Percentiles rank a stretch among this genome's conserved stretches.
Conservation (phyloP, 305 asterid genomes). For the Solanum hybrid region DNA sequence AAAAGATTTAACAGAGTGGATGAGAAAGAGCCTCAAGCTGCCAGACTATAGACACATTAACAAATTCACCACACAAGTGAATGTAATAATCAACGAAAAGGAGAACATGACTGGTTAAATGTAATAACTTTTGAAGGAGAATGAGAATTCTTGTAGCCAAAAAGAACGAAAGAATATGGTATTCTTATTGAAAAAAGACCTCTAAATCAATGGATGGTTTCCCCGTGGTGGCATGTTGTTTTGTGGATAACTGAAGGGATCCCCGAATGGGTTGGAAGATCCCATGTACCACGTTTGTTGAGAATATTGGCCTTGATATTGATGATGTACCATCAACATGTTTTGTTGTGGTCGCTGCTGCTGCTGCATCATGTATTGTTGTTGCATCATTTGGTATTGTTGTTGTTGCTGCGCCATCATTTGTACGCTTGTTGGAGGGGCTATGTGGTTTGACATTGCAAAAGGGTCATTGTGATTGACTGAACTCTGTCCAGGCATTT, state of each 20-base stretch:
- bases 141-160: slow-evolving; percentile 1
- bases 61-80: background rate
- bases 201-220: slow-evolving; percentile 31
- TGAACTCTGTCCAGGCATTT: slow-evolving; percentile 21
- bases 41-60: background rate
- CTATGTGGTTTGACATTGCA: slow-evolving; percentile 42
- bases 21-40: background rate
- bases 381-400: slow-evolving; percentile 13
- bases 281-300: slow-evolving; percentile 20
- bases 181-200: background rate
- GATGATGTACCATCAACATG: slow-evolving; percentile 15
- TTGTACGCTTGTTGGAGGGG: slow-evolving; percentile 53
- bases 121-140: slow-evolving; percentile 9
- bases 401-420: slow-evolving; percentile 49
- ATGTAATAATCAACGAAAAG: background rate
- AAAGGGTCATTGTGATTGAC: slow-evolving; percentile 49
- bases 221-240: slow-evolving; percentile 26
- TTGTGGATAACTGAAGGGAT: slow-evolving; percentile 30
- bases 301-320: slow-evolving; percentile 13
- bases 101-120: background rate
- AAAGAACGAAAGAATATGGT: slow-evolving; percentile 8
- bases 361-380: slow-evolving; percentile 14
- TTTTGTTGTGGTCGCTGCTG: slow-evolving; percentile 23
- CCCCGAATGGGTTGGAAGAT: slow-evolving; percentile 36
- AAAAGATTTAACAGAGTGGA: background rate